Conservation (phyloP, 805 yeast species). For the Ascoidea asiatica region DNA sequence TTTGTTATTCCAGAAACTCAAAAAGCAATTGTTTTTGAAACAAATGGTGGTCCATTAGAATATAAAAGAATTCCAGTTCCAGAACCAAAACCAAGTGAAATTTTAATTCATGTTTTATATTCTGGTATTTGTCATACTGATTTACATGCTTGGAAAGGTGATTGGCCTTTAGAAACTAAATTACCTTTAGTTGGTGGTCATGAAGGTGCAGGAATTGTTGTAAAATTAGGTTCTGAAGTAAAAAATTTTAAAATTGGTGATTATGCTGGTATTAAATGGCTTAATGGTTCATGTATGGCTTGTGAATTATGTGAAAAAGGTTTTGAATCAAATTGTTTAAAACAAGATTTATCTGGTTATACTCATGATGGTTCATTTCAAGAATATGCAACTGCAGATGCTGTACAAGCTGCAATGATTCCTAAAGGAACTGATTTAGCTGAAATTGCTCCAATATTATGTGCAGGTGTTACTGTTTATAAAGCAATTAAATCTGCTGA, state of each 20-base stretch:
- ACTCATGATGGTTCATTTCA: conserved; percentile 69
- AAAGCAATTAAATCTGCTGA: conserved; percentile 41
- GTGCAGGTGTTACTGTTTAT: conserved; percentile 54
- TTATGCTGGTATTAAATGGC: conserved; percentile 50
- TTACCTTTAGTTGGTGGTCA: conserved; percentile 55
- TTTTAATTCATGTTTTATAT: conserved; percentile 43
- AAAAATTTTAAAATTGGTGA: conserved; percentile 45
- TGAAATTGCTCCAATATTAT: conserved; percentile 46
- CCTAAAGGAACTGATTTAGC: conserved; percentile 66
- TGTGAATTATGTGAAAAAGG: conserved; percentile 45
- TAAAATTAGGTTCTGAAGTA: conserved; percentile 42
- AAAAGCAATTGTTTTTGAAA: conserved; percentile 38
- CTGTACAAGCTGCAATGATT: conserved; percentile 71
- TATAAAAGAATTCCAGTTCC: conserved; percentile 46
- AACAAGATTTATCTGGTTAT: conserved; percentile 40
- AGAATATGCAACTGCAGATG: conserved; percentile 79
- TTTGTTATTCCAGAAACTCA: conserved; percentile 31
- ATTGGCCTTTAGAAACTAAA: conserved; percentile 46
- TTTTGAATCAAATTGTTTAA: conserved; percentile 40
- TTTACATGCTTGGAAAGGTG: conserved; percentile 57
- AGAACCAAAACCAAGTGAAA: conserved; percentile 40
- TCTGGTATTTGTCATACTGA: conserved; percentile 60
- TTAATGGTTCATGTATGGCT: conserved; percentile 44
- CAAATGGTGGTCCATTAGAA: conserved; percentile 31
- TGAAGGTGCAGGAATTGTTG: conserved; percentile 58